These are phyloP conservation scores for Talaromyces trachyspermus DNA, from an alignment of 495 filamentous ascomycete genomes.

Conservation along the genomic window DNA sequence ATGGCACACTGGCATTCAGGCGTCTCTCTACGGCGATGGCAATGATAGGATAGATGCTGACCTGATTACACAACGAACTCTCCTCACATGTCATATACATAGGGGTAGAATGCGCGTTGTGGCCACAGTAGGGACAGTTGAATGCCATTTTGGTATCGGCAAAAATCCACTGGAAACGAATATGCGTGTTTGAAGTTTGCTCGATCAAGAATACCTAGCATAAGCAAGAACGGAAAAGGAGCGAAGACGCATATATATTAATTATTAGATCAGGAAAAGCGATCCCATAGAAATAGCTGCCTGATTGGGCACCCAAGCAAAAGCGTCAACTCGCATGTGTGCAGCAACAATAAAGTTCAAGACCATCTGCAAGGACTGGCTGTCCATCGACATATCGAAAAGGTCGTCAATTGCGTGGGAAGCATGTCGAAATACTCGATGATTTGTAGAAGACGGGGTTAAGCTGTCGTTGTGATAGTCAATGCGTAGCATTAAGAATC, in stretches of 20 bases:
- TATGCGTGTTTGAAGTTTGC: background rate
- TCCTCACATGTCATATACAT: conserved; percentile 3
- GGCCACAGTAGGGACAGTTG: conserved; percentile 30
- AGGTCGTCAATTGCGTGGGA: too few species aligned
- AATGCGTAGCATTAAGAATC: too few species aligned
- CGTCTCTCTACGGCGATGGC: conserved; percentile 24
- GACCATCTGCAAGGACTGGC: background rate
- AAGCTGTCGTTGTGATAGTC: too few species aligned
- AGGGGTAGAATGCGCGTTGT: conserved; percentile 23
- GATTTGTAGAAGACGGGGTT: too few species aligned
- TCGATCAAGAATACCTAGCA: too few species aligned
- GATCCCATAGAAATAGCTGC: conserved; percentile 7
- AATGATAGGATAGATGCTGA: conserved; percentile 18
- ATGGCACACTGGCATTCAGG: too few species aligned
- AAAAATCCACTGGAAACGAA: background rate
- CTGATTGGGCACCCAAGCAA: conserved; percentile 7
- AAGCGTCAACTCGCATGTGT: background rate
- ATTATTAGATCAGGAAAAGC: too few species aligned
- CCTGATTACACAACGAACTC: conserved; percentile 7
- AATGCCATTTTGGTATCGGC: conserved; percentile 6
- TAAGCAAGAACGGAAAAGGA: too few species aligned
- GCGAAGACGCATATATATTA: too few species aligned
- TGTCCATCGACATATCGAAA: too few species aligned
- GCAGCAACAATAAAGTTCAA: background rate
- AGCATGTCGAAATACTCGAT: too few species aligned